Percentiles rank a stretch among this genome's conserved stretches.
These are phyloP conservation scores for Stygiomarasmius scandens DNA, from an alignment of 1,284 basidiomycete species.

Conservation along the genomic window DNA sequence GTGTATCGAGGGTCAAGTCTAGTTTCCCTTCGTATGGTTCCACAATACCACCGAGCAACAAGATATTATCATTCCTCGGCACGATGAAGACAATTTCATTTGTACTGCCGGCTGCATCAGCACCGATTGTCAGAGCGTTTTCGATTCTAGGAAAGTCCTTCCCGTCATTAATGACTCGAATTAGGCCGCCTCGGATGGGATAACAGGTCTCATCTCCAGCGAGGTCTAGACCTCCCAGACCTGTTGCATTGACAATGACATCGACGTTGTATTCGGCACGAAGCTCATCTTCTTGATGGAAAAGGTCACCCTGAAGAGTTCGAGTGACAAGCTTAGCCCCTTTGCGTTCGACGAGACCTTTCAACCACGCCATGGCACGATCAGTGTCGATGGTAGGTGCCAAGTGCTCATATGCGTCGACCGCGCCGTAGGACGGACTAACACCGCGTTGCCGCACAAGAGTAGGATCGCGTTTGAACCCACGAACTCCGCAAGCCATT, in stretches of 20 bases:
- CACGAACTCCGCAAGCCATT: constrained; percentile 22
- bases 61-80: constrained; percentile 34
- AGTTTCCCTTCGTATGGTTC: constrained; percentile 31
- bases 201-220: constrained; percentile 35
- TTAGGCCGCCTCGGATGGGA: constrained; percentile 40
- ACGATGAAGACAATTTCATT: constrained; percentile 37
- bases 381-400: constrained; percentile 41
- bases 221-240: constrained; percentile 32
- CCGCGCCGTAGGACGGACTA: constrained; percentile 30
- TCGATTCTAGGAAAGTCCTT: constrained; percentile 36
- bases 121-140: constrained; percentile 31
- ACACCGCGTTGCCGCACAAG: constrained; percentile 27
- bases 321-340: constrained; percentile 33
- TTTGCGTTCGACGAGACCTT: constrained; percentile 30
- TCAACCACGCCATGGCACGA: constrained; percentile 36
- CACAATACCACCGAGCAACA: constrained; percentile 34
- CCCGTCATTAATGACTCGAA: constrained; percentile 41
- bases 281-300: constrained; percentile 32
- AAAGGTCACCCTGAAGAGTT: constrained; percentile 27
- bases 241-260: constrained; percentile 38
- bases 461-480: constrained; percentile 31
- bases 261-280: constrained; percentile 31
- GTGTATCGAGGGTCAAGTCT: constrained; percentile 35
- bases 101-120: constrained; percentile 22
- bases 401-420: constrained; percentile 38